Evolutionary conservation across 805 yeast species (phyloP).

Genomic region (Barnettozyma populi): DNA sequence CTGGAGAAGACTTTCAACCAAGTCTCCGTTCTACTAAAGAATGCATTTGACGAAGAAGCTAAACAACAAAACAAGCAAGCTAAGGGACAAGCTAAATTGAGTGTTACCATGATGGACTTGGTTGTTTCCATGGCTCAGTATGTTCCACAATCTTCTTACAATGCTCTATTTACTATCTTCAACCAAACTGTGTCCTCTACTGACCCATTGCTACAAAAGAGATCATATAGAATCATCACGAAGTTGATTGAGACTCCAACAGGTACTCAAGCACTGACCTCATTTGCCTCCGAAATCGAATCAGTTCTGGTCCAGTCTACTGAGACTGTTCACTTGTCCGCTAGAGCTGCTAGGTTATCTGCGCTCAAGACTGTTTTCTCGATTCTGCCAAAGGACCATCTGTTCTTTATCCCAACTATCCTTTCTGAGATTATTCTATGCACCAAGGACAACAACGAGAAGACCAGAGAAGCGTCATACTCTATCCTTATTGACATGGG

Average conservation of each 20-base stretch:
- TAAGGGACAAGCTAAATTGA: slow-evolving; percentile 42
- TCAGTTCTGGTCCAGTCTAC: slow-evolving; percentile 52
- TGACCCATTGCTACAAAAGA: slow-evolving; percentile 75
- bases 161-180: slow-evolving; percentile 75
- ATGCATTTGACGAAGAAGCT: slow-evolving; percentile 60
- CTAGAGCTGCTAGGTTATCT: slow-evolving; percentile 73
- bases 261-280: slow-evolving; percentile 51
- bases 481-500: slow-evolving; percentile 77
- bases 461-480: slow-evolving; percentile 79
- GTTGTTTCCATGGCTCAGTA: slow-evolving; percentile 83
- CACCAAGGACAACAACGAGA: slow-evolving; percentile 90
- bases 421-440: slow-evolving; percentile 85
- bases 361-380: slow-evolving; percentile 60
- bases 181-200: slow-evolving; percentile 53
- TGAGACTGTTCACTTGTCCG: slow-evolving; percentile 57
- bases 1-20: slow-evolving; percentile 75
- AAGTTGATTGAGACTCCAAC: slow-evolving; percentile 63
- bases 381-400: slow-evolving; percentile 55
- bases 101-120: slow-evolving; percentile 88
- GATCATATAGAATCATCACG: slow-evolving; percentile 76
- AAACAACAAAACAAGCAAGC: slow-evolving; percentile 21
- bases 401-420: slow-evolving; percentile 74
- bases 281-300: slow-evolving; percentile 54
- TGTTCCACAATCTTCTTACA: slow-evolving; percentile 64
- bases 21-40: slow-evolving; percentile 72